A percentile compares a stretch with the other conserved stretches of the same genome.
These are phyloP conservation scores for Solanum clarkiae DNA, from an alignment of 257 asterid species.

Conservation along the genomic window DNA sequence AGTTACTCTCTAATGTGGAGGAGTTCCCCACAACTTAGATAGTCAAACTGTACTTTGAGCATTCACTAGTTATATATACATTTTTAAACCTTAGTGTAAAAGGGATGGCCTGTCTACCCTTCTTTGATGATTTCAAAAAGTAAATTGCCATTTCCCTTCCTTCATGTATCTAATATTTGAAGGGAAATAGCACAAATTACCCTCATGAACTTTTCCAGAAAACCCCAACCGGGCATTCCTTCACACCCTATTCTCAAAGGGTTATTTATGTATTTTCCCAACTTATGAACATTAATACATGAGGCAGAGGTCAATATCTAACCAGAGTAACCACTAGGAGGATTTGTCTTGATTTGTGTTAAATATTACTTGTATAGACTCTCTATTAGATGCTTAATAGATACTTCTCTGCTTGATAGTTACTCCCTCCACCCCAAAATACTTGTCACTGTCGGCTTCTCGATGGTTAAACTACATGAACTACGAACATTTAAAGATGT, in stretches of 20 bases:
- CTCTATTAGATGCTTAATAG: background rate
- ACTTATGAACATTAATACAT: background rate
- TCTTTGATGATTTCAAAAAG: background rate
- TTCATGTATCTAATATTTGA: background rate
- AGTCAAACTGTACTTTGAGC: background rate
- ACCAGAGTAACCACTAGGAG: background rate
- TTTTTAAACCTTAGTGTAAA: background rate
- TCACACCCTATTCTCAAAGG: background rate
- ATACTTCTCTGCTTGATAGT: background rate
- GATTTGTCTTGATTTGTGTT: background rate
- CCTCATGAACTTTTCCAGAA: background rate
- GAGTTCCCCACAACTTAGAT: background rate
- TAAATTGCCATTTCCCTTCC: background rate
- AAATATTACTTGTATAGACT: background rate
- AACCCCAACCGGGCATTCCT: background rate
- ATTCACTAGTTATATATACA: background rate
- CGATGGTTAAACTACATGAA: background rate
- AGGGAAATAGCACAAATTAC: background rate
- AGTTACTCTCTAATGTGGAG: background rate
- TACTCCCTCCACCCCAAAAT: background rate
- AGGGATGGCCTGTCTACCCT: background rate
- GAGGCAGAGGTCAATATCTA: background rate
- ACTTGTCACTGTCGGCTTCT: background rate
- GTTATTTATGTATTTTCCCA: background rate
- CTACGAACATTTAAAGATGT: background rate